Evolutionary conservation across 768 basidiomycete species (phyloP).

Genomic region (Pulveroboletus frians): DNA sequence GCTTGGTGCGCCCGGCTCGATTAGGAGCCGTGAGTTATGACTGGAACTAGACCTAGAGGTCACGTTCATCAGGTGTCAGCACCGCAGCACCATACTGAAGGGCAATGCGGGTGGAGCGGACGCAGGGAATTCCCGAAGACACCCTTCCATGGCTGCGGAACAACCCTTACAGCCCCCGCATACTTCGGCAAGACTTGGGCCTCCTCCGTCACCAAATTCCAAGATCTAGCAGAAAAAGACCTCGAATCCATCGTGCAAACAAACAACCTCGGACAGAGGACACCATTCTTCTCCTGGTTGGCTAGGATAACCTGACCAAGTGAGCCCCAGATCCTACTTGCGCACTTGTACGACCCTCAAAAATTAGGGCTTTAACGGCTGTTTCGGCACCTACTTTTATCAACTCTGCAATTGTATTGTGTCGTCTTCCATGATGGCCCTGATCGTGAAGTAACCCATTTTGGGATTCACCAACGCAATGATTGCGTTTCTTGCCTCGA

Average conservation of each 20-base stretch:
- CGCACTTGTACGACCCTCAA: constrained; percentile 2
- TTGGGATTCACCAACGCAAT: constrained; percentile 46
- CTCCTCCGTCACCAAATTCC: constrained; percentile 10
- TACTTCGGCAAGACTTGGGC: background rate
- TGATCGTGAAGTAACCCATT: constrained; percentile 54
- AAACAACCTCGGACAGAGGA: background rate
- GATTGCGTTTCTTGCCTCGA: constrained; percentile 55
- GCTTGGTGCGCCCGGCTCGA: too few species aligned
- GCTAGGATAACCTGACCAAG: constrained; percentile 66
- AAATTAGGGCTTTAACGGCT: constrained; percentile 61
- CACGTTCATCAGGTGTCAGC: constrained; percentile 1
- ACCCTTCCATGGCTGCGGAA: background rate
- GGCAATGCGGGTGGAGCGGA: too few species aligned
- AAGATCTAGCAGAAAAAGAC: background rate
- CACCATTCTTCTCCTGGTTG: constrained; percentile 33
- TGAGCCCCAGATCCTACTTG: constrained; percentile 18
- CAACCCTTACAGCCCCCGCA: too few species aligned
- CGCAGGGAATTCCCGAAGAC: background rate
- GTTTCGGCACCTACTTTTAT: constrained; percentile 68
- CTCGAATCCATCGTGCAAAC: too few species aligned
- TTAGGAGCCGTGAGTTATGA: too few species aligned
- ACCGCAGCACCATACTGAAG: background rate
- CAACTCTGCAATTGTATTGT: constrained; percentile 37
- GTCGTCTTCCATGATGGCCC: constrained; percentile 72
- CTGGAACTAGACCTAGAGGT: too few species aligned